Percentiles rank a stretch among this genome's conserved stretches.
phyloP scores from a whole-genome alignment of 257 asterid genomes.

The Rauvolfia tetraphylla region DNA sequence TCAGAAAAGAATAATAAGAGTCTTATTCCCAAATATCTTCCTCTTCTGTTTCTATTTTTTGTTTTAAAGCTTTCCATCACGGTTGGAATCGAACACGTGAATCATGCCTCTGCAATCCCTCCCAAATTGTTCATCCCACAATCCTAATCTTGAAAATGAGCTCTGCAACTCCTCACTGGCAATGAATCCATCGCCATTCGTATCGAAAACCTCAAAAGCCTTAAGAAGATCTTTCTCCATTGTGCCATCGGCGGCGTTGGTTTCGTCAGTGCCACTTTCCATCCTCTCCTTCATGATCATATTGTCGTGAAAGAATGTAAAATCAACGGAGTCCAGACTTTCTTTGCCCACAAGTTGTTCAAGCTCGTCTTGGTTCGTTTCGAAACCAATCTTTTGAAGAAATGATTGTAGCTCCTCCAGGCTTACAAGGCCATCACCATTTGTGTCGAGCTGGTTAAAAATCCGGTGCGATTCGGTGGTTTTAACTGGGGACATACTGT shows the following conservation, averaged over 20 bases:
- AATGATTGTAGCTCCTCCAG: conserved; percentile 42
- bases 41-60: no score
- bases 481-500: conserved; percentile 37
- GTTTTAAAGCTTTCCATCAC: conserved; percentile 61
- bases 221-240: conserved; percentile 40
- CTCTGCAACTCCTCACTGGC: conserved; percentile 47
- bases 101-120: conserved; percentile 56
- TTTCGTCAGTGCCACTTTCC: background rate
- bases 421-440: conserved; percentile 41
- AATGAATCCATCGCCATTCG: conserved; percentile 56
- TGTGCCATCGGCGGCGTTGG: conserved; percentile 4
- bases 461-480: conserved; percentile 40
- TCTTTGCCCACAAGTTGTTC: conserved; percentile 38
- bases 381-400: conserved; percentile 35
- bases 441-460: conserved; percentile 50
- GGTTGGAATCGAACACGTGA: conserved; percentile 42
- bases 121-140: conserved; percentile 32
- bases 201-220: conserved; percentile 54
- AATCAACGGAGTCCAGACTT: conserved; percentile 38
- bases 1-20: no score
- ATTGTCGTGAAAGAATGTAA: conserved; percentile 40
- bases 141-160: conserved; percentile 45
- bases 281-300: conserved; percentile 20
- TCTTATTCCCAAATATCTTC: no score
- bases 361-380: conserved; percentile 43